These are phyloP conservation scores for Monosporozyma servazzii DNA, from an alignment of 805 yeast genomes.

Conservation along the genomic window DNA sequence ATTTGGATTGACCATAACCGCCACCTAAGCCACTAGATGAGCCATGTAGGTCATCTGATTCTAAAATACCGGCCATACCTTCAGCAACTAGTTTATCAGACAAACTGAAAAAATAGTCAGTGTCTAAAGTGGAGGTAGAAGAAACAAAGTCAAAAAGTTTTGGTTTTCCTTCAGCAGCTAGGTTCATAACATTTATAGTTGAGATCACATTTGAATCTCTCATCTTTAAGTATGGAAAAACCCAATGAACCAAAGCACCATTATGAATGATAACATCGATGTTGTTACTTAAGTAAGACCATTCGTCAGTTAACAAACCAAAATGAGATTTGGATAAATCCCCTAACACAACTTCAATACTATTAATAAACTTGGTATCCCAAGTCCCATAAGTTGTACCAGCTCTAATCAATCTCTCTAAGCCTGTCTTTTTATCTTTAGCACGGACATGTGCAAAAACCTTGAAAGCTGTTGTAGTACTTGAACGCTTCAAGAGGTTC, in stretches of 20 bases:
- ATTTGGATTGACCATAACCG: slow-evolving; percentile 96
- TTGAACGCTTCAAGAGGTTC: slow-evolving; percentile 56
- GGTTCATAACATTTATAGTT: slow-evolving; percentile 71
- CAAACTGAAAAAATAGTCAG: slow-evolving; percentile 65
- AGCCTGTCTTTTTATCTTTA: slow-evolving; percentile 51
- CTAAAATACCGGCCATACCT: slow-evolving; percentile 68
- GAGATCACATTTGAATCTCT: slow-evolving; percentile 91
- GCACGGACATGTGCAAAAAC: slow-evolving; percentile 92
- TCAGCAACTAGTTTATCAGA: slow-evolving; percentile 60
- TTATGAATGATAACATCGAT: slow-evolving; percentile 87
- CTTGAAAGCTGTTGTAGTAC: slow-evolving; percentile 36
- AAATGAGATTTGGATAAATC: slow-evolving; percentile 65
- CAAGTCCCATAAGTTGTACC: slow-evolving; percentile 69
- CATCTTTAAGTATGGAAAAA: slow-evolving; percentile 81
- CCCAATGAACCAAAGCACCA: slow-evolving; percentile 99
- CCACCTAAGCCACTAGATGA: slow-evolving; percentile 74
- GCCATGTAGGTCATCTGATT: slow-evolving; percentile 75
- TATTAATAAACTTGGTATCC: slow-evolving; percentile 45
- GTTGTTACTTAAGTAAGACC: slow-evolving; percentile 47
- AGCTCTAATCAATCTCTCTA: slow-evolving; percentile 65
- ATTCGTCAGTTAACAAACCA: slow-evolving; percentile 51
- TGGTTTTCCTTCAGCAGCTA: slow-evolving; percentile 61
- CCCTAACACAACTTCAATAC: slow-evolving; percentile 70
- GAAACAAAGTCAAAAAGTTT: slow-evolving; percentile 87
- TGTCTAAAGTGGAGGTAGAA: slow-evolving; percentile 87